Base-by-base conservation (phyloP, 305 asterid species). In the Rubia peregrina region DNA sequence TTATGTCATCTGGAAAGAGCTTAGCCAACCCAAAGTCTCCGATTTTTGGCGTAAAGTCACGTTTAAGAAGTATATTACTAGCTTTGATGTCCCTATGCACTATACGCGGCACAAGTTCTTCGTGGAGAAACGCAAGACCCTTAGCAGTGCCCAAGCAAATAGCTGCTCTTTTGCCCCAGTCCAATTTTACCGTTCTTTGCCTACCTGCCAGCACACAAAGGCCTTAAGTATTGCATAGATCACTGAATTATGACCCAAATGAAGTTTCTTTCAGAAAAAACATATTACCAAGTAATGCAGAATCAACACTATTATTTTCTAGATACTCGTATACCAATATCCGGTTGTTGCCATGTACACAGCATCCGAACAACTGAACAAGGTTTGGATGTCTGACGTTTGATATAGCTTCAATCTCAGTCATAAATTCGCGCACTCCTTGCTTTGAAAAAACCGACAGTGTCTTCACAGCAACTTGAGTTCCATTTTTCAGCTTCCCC, bases 1-100 rank as follows among this genome's bases (percentile, higher is more conserved):
- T 90, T 69, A 92, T 90, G 69, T 87, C 76, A 74, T 92, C 92
- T 40, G 98, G 98, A 75, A 92, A 92, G 61, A 92, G 96, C 77
- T 87, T 90, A 63, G 98, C 98, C 84, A 92, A 80, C 75, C 98
- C 98, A 60, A 92, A 92, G 82, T 92, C 96, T 76, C 98, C 98
- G 66, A 92, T 92, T 85, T 92, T 92, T 56, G 98, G 95, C 62
- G 75, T 86, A 63, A 84, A 85, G 69, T 90, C 82, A 76, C 68
- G 62, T 73, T 85, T 90, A 80, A 92, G 89, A 64, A 88, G 92
- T 80, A 89, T 82, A 80, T 92, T 92, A 76, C 96, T 91, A 73
- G 96, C 98, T 86, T 91, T 91, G 76, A 91, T 86, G 80, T 91
- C 98, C 77, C 98, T 84, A 71, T 92, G 98, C 70, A 90, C 96